Evolutionary conservation across 768 basidiomycete species (phyloP), one percentile per base, ranked within the genome.

Genomic region (Phylloporus sp.): DNA sequence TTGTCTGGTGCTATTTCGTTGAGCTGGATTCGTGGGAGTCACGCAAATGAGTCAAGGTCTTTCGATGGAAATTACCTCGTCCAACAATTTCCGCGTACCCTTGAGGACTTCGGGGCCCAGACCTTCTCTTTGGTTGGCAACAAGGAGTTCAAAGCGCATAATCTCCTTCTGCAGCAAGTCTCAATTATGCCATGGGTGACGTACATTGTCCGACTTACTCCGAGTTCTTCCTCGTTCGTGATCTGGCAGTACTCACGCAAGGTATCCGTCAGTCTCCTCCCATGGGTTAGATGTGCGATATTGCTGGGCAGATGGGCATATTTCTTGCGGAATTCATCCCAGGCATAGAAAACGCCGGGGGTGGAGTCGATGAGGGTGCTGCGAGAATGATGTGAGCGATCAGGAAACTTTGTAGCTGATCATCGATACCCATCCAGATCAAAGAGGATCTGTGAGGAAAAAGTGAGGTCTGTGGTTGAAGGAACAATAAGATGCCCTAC

Each of bases 321-420:
- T 51, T 86, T 77, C 36, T 70, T 72, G 35, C 78, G 75, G 63
- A 90, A 93, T 40, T 72, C 80, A 45, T 79, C 72, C 91, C 91
- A 94, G 8, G 88, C 86, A 53, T 78, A 78, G 45, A 82, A 57
- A n/a, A 92, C 86, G 5, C 90, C 91, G 1, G 88, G 88, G 5
- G 90, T 92, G 3, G 89, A 91, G 70, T 92, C 89, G 61, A 87
- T 80, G 52, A 86, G 76, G 6, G 86, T 89, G 36, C 86, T 88
- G 61, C 12, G 28, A 42, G 35, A 8, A 50, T 20, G 41, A 51
- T 50, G 22, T 67, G 22, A 59, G 39, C 22, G 5, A 20, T 29
- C 23, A 34, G 43, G 26, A 26, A 27, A 8, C 7, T 27, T 39
- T 13, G 35, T 4, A 45, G 39, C 4, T 18, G 48, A 48, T 23